Base-by-base conservation (phyloP, 2,329 filamentous ascomycete genomes). In the Xylaria sp. region DNA sequence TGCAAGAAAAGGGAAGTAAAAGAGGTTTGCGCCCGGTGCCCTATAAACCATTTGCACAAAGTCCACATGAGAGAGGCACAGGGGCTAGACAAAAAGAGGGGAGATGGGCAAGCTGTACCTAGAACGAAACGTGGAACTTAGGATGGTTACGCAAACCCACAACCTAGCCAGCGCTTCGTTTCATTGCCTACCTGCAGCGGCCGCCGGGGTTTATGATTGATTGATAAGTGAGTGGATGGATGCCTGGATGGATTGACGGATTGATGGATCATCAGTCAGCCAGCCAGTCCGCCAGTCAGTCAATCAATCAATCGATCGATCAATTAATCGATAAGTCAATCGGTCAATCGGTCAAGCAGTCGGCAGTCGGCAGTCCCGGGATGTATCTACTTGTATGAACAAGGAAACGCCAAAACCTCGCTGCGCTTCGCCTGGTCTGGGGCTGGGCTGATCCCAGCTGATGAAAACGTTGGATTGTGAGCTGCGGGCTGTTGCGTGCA, bases 81-180 rank as follows among this genome's bases (percentile, higher is more conserved):
- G 64, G 46, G 64, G 48, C 36, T 20, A 39, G 57, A 55, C n/a
- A 23, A 41, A 31, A 33, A 33, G 57, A 31, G 36, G 54, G 36
- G 48, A 28, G 25, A 62, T 54, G 48, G 52, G 58, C 60, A 63
- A 33, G 49, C 56, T 68, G 60, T 39, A 68, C 58, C 65, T 48
- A 28, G 66, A 49, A 68, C 59, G 43, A 69, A 71, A 59, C 48
- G 41, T 62, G 52, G 13, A 48, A 51, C 41, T 52, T 52, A 51
- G 62, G 54, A 64, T 68, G 65, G 71, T 73, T 70, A 69, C 57
- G 69, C 71, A 73, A 63, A 71, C 64, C 58, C 62, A 59, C 67
- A 66, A 63, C 31, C 59, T 46, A 36, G 39, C 57, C 39, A 33
- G 52, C 20, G 56, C 31, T 58, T 58, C 56, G 51, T 64, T 57